Conservation (phyloP, 306 rosid species). For the Luffa acutangula region DNA sequence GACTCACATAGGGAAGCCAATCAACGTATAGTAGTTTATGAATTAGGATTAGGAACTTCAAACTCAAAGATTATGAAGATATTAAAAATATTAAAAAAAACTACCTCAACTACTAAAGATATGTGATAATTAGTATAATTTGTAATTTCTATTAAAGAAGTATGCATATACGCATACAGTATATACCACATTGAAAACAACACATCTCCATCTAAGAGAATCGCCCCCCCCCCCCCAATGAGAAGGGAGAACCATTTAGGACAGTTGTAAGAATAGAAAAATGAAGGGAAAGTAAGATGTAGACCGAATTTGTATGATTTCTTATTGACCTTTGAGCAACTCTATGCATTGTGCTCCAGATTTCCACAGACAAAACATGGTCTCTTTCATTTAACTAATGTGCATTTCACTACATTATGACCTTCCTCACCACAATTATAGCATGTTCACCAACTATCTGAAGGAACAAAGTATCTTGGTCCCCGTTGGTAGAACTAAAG, state of each 20-base stretch:
- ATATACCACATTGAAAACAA: background rate
- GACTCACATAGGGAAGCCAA: background rate
- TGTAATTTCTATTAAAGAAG: background rate
- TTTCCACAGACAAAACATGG: conserved; percentile 91
- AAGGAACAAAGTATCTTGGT: conserved; percentile 96
- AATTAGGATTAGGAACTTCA: background rate
- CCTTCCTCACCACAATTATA: conserved; percentile 91
- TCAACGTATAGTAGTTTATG: background rate
- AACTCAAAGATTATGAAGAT: background rate
- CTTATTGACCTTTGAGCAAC: conserved; percentile 51
- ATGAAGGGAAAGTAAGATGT: background rate
- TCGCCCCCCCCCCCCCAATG: background rate
- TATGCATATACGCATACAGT: background rate
- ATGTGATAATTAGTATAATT: background rate
- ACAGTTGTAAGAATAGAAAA: background rate
- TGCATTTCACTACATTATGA: conserved; percentile 68
- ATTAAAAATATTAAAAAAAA: background rate
- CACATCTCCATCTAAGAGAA: background rate
- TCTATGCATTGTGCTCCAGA: conserved; percentile 64
- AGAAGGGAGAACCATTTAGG: background rate
- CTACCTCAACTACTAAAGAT: background rate
- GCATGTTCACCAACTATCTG: conserved; percentile 79
- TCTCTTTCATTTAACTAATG: conserved; percentile 45
- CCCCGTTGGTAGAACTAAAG: conserved; percentile 54
- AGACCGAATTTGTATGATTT: background rate